Evolutionary conservation across 208 protist species (phyloP).

Genomic region (Strigomonas oncopelti): DNA sequence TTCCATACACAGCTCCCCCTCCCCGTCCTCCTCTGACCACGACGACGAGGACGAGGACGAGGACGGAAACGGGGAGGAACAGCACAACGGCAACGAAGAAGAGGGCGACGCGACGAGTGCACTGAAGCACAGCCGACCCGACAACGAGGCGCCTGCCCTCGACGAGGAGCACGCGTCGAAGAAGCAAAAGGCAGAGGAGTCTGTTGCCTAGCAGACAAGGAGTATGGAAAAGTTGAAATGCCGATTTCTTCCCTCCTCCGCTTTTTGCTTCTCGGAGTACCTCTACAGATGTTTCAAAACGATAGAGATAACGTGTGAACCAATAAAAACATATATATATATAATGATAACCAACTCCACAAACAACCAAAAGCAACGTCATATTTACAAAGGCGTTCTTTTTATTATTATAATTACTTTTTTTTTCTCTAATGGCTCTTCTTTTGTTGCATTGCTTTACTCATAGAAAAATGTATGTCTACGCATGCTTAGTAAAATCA

Average conservation of each 20-base stretch:
- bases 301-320: background rate
- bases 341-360: background rate
- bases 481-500: background rate
- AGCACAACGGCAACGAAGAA: background rate
- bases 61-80: too few relatives aligned
- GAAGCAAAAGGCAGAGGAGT: background rate
- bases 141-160: background rate
- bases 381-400: background rate
- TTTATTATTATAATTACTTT: background rate
- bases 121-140: background rate
- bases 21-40: too few relatives aligned
- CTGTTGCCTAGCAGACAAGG: background rate
- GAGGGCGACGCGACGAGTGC: background rate
- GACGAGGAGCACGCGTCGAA: background rate
- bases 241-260: too few relatives aligned
- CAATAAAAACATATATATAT: background rate
- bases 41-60: background rate
- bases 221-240: too few relatives aligned
- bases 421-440: conserved; percentile 8
- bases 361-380: background rate
- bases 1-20: background rate
- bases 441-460: background rate
- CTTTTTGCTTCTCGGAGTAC: background rate
- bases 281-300: background rate
- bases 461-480: too few relatives aligned